Percentiles rank a stretch among this genome's conserved stretches.
Evolutionary conservation across 495 filamentous ascomycete species (phyloP).

Genomic region (Aspergillus conjunctus): DNA sequence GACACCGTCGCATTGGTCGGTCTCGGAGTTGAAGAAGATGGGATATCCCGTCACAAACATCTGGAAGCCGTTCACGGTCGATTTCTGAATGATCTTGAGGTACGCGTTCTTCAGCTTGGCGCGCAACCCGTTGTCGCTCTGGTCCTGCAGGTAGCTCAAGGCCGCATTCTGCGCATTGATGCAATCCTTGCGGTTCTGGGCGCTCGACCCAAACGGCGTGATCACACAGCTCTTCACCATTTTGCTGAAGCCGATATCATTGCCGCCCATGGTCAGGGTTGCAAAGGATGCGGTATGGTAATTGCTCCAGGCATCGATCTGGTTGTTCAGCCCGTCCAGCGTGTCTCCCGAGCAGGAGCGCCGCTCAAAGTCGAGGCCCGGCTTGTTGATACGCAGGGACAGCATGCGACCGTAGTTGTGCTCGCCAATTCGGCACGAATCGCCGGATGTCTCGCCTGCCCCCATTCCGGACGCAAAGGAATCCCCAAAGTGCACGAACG

Average conservation of each 20-base stretch:
- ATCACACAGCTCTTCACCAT: not conserved
- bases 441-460: not conserved
- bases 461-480: not conserved
- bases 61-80: constrained; percentile 1
- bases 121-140: constrained; percentile 1
- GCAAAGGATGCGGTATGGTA: no score
- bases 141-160: not conserved
- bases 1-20: not conserved
- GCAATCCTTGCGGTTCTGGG: not conserved
- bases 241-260: constrained; percentile 7
- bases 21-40: constrained; percentile 12
- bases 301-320: constrained; percentile 3
- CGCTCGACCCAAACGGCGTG: not conserved
- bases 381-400: not conserved
- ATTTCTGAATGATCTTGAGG: constrained; percentile 13
- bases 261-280: constrained; percentile 1
- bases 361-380: not conserved
- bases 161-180: not conserved
- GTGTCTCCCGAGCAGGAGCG: constrained; percentile 3
- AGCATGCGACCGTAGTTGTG: not conserved
- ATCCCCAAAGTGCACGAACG: no score
- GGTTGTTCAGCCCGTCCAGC: not conserved
- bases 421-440: not conserved
- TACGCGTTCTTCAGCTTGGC: constrained; percentile 8
- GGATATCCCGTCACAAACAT: constrained; percentile 7